Percentiles rank a stretch among this genome's conserved stretches.
phyloP scores from a whole-genome alignment of 352 stramenopile genomes.

The Pythium plurisporium region DNA sequence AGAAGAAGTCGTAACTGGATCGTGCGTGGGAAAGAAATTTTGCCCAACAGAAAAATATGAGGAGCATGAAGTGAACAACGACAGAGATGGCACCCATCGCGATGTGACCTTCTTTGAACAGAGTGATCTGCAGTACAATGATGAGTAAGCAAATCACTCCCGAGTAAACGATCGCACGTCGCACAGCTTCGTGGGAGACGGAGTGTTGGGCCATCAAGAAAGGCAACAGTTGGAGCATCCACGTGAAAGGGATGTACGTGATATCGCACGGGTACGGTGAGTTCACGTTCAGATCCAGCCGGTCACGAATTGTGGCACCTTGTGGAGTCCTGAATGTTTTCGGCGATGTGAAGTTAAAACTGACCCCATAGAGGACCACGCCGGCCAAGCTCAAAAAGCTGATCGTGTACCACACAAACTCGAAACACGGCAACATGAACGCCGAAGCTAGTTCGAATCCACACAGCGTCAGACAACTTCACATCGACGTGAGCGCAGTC shows the following conservation, averaged over 20 bases:
- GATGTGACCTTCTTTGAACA: constrained; percentile 44
- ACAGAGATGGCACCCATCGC: constrained; percentile 53
- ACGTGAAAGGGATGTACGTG: constrained; percentile 50
- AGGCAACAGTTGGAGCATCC: constrained; percentile 72
- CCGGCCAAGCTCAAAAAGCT: constrained; percentile 44
- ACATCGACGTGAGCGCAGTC: too few relatives aligned
- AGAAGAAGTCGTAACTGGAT: constrained; percentile 82
- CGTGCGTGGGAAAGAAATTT: constrained; percentile 78
- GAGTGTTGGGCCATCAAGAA: constrained; percentile 86
- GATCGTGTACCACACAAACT: constrained; percentile 83
- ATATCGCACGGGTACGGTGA: constrained; percentile 53
- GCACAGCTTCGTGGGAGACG: constrained; percentile 69
- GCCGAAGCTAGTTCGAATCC: constrained; percentile 41
- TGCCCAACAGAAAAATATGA: constrained; percentile 73
- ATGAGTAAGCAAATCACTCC: constrained; percentile 51
- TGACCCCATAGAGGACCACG: constrained; percentile 47
- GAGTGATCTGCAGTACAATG: constrained; percentile 51
- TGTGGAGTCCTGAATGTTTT: neutral
- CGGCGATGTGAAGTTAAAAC: constrained; percentile 24
- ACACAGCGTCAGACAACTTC: constrained; percentile 2
- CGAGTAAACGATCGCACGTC: constrained; percentile 68
- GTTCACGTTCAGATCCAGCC: constrained; percentile 16
- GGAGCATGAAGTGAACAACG: constrained; percentile 43
- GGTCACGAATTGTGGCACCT: neutral
- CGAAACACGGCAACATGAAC: constrained; percentile 87